Evolutionary conservation across 164 flowering plant species (phyloP).

Genomic region (Magnolia kwangsiensis): DNA sequence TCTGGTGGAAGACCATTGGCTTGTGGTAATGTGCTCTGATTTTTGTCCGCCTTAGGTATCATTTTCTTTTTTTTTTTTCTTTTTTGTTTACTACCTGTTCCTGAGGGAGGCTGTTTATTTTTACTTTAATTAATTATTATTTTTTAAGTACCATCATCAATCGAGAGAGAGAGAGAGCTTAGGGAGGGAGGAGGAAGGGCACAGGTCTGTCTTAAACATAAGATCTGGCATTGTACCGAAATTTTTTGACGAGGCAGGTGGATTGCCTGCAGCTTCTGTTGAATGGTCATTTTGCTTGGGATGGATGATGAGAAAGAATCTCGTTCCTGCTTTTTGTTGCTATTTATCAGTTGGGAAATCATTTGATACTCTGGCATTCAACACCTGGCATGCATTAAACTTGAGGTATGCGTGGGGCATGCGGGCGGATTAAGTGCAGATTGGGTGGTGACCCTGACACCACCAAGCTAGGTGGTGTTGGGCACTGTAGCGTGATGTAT

Average conservation of each 20-base stretch:
- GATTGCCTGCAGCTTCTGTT: background rate
- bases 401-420: too few relatives aligned
- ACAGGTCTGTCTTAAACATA: background rate
- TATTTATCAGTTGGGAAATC: too few relatives aligned
- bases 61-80: background rate
- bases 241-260: slow-evolving; percentile 12
- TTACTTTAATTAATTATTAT: slow-evolving; percentile 3
- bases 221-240: slow-evolving; percentile 9
- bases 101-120: slow-evolving; percentile 7
- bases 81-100: background rate
- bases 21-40: slow-evolving; percentile 43
- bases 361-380: too few relatives aligned
- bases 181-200: background rate
- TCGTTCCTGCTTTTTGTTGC: background rate
- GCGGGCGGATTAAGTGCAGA: too few relatives aligned
- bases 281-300: background rate
- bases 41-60: slow-evolving; percentile 10
- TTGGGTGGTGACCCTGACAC: too few relatives aligned
- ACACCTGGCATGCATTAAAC: too few relatives aligned
- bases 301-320: background rate
- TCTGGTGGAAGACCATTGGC: slow-evolving; percentile 91
- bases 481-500: too few relatives aligned
- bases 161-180: background rate
- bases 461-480: too few relatives aligned
- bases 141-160: background rate